Conservation (phyloP, 371 early-diverging fungal species). For the Basidiobolus heterosporus region DNA sequence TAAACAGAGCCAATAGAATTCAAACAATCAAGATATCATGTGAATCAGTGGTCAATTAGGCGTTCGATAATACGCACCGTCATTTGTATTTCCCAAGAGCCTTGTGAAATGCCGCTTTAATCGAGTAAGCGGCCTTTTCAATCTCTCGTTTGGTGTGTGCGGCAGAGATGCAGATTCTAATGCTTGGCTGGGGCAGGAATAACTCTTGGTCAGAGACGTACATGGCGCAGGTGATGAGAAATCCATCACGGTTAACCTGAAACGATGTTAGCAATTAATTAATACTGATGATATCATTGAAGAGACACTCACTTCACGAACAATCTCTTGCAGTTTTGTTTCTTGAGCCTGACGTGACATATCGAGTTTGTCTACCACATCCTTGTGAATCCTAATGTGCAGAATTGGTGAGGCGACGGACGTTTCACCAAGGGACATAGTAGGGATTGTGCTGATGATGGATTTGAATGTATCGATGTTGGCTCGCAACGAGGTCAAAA, state of each 20-base stretch:
- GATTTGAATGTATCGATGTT: no score
- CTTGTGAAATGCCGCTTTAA: slow-evolving; percentile 32
- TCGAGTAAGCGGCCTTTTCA: slow-evolving; percentile 58
- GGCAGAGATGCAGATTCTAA: slow-evolving; percentile 61
- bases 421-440: slow-evolving; percentile 17
- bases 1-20: no score
- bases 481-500: slow-evolving; percentile 8
- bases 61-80: no score
- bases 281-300: neutral
- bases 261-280: slow-evolving; percentile 1
- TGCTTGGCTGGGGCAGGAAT: slow-evolving; percentile 51
- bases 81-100: slow-evolving; percentile 19
- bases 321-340: slow-evolving; percentile 62
- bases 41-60: no score
- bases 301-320: slow-evolving; percentile 37
- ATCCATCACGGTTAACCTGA: slow-evolving; percentile 47
- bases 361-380: slow-evolving; percentile 16
- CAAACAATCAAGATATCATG: no score
- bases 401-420: slow-evolving; percentile 43
- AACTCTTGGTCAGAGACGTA: slow-evolving; percentile 77
- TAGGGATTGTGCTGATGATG: no score
- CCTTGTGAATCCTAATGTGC: slow-evolving; percentile 40
- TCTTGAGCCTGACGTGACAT: slow-evolving; percentile 35
- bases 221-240: slow-evolving; percentile 71
- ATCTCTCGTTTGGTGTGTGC: slow-evolving; percentile 65